phyloP scores from a whole-genome alignment of 495 filamentous ascomycete genomes.

The Penicillium mononematosum region DNA sequence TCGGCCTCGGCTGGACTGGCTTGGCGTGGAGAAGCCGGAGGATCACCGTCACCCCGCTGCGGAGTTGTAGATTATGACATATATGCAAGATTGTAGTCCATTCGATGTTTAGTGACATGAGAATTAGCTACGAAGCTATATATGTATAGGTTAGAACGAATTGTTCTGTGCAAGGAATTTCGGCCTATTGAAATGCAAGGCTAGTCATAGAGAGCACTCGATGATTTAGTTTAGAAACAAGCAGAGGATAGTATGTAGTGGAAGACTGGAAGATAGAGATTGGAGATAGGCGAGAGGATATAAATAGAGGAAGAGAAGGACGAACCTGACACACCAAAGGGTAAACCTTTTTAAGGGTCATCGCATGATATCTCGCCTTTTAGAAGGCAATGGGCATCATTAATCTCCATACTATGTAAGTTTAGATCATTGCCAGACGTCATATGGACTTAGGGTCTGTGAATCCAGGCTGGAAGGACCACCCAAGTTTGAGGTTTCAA shows the following conservation, averaged over 20 bases:
- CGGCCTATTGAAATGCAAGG: not conserved
- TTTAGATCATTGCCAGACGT: not conserved
- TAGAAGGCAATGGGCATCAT: not conserved
- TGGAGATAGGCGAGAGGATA: not conserved
- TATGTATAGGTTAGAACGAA: not conserved
- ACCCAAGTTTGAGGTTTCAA: not conserved
- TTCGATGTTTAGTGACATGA: not conserved
- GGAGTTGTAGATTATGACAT: not conserved
- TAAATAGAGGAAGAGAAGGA: not conserved
- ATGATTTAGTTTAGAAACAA: not conserved
- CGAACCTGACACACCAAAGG: not conserved
- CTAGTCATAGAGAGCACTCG: not conserved
- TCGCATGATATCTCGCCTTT: not conserved
- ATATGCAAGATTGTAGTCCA: not conserved
- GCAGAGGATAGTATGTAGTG: not conserved
- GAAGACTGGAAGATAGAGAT: not conserved
- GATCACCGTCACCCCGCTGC: constrained; percentile 6
- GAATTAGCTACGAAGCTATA: not conserved
- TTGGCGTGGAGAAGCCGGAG: constrained; percentile 6
- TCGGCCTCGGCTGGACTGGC: constrained; percentile 1
- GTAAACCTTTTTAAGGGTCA: not conserved
- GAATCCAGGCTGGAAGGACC: not conserved
- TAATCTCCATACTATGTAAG: not conserved
- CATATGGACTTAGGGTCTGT: not conserved
- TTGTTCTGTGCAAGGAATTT: not conserved